phyloP scores from a whole-genome alignment of 805 yeast genomes.

The Peterozyma xylosa region DNA sequence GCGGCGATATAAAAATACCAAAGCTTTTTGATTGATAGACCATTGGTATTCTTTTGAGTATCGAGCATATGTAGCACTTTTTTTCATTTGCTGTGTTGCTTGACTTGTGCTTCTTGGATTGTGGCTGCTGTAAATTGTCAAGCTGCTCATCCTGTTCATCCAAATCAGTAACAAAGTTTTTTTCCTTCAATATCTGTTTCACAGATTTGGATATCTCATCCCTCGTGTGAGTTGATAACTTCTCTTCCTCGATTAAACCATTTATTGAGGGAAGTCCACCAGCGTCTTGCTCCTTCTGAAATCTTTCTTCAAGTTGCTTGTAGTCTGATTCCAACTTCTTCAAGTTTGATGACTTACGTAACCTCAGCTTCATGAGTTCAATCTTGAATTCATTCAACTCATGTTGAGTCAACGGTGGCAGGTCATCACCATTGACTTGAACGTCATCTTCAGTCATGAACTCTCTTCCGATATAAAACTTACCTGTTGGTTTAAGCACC shows the following conservation, averaged over 20 bases:
- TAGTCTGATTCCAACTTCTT: conserved; percentile 19
- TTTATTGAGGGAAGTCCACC: neutral
- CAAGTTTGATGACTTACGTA: conserved; percentile 17
- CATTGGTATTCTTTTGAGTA: conserved; percentile 17
- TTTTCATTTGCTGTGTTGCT: neutral
- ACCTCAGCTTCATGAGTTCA: conserved; percentile 23
- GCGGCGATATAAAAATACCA: conserved; percentile 30
- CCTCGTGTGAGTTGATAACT: conserved; percentile 10
- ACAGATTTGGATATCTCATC: conserved; percentile 19
- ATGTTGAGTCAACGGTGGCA: conserved; percentile 1
- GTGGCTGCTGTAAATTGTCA: conserved; percentile 4
- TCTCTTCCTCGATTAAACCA: conserved; percentile 28
- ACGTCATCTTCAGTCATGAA: conserved; percentile 5
- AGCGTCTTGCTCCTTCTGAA: neutral
- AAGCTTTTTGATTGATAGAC: conserved; percentile 24
- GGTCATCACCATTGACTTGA: neutral
- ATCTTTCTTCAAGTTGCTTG: conserved; percentile 9
- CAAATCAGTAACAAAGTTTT: conserved; percentile 26
- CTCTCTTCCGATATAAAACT: conserved; percentile 14
- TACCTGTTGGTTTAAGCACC: conserved; percentile 19
- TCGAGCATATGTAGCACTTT: neutral
- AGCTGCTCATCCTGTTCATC: conserved; percentile 37
- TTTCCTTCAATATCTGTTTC: conserved; percentile 27
- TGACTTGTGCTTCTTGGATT: neutral
- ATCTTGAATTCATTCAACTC: conserved; percentile 24